Base-by-base conservation (phyloP, 1,284 basidiomycete genomes). In the Leccinum solheimii region DNA sequence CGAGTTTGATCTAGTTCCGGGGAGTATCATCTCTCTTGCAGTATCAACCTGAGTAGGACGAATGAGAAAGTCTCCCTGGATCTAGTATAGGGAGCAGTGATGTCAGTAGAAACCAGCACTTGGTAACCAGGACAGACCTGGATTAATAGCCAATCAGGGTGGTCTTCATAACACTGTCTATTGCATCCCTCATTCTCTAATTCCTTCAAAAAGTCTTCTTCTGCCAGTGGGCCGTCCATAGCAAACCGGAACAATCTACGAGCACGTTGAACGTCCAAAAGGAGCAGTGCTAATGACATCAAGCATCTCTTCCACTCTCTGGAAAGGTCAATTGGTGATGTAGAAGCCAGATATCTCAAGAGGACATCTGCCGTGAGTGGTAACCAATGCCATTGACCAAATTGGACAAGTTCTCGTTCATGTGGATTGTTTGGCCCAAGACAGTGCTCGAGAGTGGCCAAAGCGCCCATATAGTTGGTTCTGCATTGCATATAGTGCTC, bases 11-110 rank as follows among this genome's bases (percentile, higher is more conserved):
- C 62, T 53, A 0, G 72, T 74, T 1, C 36, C 23, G 2, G 84
- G 32, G 32, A 34, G 83, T n/a, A 83, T 80, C 83, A 86, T 86
- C 55, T 83, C 75, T 4, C 66, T 57, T 1, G 83, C 79, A 2
- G 83, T 73, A 0, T 69, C 58, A 2, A 69, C 67, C 62, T 86
- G 84, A 13, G 83, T 59, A 1, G 71, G 64, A 5, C 83, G 77
- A 19, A 76, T 69, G 3, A 75, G 59, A 54, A 85, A 76, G 54
- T 82, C 73, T 1, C 72, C 69, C 56, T 85, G 80, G 16, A 84
- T 70, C 81, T 83, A 43, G 48, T 4, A 21, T 2, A 40, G 52
- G 40, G 27, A 27, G 27, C 27, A 27, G 27, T 27, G 27, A 27
- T 27, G 48, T 45, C 1, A 27, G 27, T 27, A 27, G 27, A 27